Evolutionary conservation across 352 stramenopile genomes (phyloP), one percentile per base, ranked within the genome.

Genomic region (Nothophytophthora sp.): DNA sequence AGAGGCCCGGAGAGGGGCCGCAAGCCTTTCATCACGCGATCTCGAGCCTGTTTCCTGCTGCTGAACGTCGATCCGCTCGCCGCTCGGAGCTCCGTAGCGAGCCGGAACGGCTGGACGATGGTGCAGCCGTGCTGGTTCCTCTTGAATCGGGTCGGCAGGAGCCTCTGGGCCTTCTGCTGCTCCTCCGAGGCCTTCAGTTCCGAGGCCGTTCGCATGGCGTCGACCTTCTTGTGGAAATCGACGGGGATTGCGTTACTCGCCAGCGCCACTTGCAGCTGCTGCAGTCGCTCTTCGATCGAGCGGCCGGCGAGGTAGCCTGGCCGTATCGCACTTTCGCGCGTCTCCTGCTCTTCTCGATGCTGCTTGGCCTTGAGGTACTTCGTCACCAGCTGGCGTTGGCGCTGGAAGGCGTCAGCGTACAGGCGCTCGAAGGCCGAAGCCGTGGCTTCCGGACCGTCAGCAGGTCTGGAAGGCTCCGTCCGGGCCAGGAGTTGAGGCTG

Each of bases 161-260:
- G 43, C 9, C 63, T 42, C 16, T 55, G 65, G 19, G 61, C 49
- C 32, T 71, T 78, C 11, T 65, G 48, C 11, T 60, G 47, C 11
- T 56, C 50, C 4, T 77, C 62, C 7, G 72, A 36, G 1, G 39
- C 44, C 49, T 73, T 79, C 16, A 59, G 43, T 12, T 65, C 55
- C 0, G 72, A 52, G 2, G 70, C 73, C 0, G 46, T 45, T 1
- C 73, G 73, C 73, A 87, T 87, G 1, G 59, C 33, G 12, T 67
- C 40, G 23, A 88, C 78, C 32, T 79, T 83, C 42, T 77, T 68
- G 36, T 85, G 55, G 46, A 76, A 88, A 29, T 80, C 50, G 2
- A 69, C 64, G 0, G 76, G 76, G 3, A 88, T 23, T 3, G 68
- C 50, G 19, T 73, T 88, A 23, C 48, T 68, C 16, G 70, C 67